phyloP scores from a whole-genome alignment of 805 yeast species.

The Cyberlindnera euphorbiiphila region DNA sequence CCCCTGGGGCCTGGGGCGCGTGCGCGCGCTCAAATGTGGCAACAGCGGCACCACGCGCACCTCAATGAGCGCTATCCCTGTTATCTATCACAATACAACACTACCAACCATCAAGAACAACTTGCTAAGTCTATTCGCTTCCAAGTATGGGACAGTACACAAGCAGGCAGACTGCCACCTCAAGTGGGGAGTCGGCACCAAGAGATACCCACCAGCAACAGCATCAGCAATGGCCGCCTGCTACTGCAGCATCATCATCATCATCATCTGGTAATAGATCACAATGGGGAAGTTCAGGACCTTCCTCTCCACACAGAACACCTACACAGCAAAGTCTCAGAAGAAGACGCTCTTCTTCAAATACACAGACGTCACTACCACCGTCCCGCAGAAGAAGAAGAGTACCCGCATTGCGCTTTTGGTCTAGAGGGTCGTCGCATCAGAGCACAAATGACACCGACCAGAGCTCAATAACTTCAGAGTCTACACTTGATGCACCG shows the following conservation, averaged over 20 bases:
- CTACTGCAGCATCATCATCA: neutral
- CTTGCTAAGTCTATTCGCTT: neutral
- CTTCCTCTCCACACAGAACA: neutral
- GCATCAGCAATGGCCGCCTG: neutral
- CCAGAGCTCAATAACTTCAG: neutral
- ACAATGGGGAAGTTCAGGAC: too few relatives aligned
- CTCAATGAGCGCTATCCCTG: neutral
- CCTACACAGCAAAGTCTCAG: conserved; percentile 12
- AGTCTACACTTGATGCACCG: neutral
- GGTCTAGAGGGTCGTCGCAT: conserved; percentile 9
- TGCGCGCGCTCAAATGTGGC: too few relatives aligned
- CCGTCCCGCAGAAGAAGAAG: conserved; percentile 27
- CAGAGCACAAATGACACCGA: neutral
- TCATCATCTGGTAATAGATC: neutral
- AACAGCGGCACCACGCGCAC: neutral
- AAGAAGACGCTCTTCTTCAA: conserved; percentile 26
- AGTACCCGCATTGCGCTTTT: conserved; percentile 18
- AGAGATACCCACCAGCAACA: neutral
- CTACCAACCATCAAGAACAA: too few relatives aligned
- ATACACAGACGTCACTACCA: conserved; percentile 13
- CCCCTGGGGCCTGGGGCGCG: too few relatives aligned
- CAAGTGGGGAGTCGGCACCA: neutral
- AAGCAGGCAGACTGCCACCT: conserved; percentile 6
- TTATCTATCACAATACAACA: too few relatives aligned
- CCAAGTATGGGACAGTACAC: conserved; percentile 12